Evolutionary conservation across 176 grass and related monocot genomes (phyloP).

Genomic region (Triticum turgidum): DNA sequence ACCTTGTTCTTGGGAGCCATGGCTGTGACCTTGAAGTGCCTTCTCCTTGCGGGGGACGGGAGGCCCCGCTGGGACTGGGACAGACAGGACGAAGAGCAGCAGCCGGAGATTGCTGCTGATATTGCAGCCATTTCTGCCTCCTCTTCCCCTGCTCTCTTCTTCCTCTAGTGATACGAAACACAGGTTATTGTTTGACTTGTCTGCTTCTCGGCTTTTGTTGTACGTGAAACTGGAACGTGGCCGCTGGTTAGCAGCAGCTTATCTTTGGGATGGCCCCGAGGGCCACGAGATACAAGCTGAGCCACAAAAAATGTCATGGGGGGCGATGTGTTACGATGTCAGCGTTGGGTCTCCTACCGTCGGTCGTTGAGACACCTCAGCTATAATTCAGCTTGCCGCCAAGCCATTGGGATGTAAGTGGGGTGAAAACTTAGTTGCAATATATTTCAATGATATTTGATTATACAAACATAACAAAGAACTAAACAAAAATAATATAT

Average conservation of each 20-base stretch:
- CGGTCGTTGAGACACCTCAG: background rate
- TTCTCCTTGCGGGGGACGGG: slow-evolving; percentile 14
- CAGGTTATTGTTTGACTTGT: background rate
- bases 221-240: slow-evolving; percentile 19
- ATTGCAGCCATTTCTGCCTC: slow-evolving; percentile 41
- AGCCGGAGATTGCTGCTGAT: slow-evolving; percentile 24
- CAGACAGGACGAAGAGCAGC: slow-evolving; percentile 41
- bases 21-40: slow-evolving; percentile 61
- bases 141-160: background rate
- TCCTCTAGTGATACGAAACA: background rate
- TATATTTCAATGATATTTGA: too few species aligned
- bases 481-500: too few species aligned
- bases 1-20: slow-evolving; percentile 88
- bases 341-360: background rate
- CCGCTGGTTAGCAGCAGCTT: slow-evolving; percentile 26
- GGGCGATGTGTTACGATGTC: slow-evolving; percentile 4
- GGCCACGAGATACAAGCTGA: slow-evolving; percentile 8
- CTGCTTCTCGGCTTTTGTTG: background rate
- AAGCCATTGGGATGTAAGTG: background rate
- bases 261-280: slow-evolving; percentile 34
- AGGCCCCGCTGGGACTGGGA: slow-evolving; percentile 26
- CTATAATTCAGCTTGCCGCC: too few species aligned
- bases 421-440: background rate
- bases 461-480: too few species aligned
- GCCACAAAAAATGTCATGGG: slow-evolving; percentile 25